Evolutionary conservation across 306 rosid species (phyloP), one percentile per base, ranked within the genome.

Genomic region (Cucurbita pepo): DNA sequence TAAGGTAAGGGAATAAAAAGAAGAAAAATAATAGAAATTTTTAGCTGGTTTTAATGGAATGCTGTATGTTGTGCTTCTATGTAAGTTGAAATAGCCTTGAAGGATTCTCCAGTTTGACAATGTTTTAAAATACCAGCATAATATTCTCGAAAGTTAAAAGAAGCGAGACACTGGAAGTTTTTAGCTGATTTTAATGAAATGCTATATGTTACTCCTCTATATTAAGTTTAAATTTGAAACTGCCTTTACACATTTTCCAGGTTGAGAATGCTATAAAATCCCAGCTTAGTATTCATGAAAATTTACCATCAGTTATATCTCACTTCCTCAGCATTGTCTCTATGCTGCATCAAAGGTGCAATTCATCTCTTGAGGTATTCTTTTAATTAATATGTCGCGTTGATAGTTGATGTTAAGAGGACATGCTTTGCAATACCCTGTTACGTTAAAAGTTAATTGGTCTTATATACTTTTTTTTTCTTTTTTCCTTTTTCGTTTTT

Each of bases 301-400:
- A 65, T 81, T 74, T 91, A 66, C 72, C 92, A 61, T 76, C 87
- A 44, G 91, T 84, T 41, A 43, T 82, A 64, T 84, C 91, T 77
- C 96, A 95, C 79, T 91, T 91, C 79, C 86, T 95, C 56, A 83
- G 84, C 83, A 91, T 95, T 76, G 83, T 84, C 70, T 78, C 81
- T 79, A 91, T 96, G 67, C 89, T 95, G 99, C 80, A 86, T 55
- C 89, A 89, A 79, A 92, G 99, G 25, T 91, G 95, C 84, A 84
- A 82, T 82, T 79, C 90, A 62, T 84, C 89, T 43, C 84, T 95
- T 76, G 88, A 95, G 97, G 99, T 95, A 88, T 80, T 30, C 64
- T 53, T 53, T 76, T 77, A 77, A 77, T 82, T 72, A 55, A 44
- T 71, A 0, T 13, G 57, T 21, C 5, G 25, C 18, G 22, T 69